These are phyloP conservation scores for Malassezia arunalokei DNA, from an alignment of 1,284 basidiomycete genomes.

Conservation along the genomic window DNA sequence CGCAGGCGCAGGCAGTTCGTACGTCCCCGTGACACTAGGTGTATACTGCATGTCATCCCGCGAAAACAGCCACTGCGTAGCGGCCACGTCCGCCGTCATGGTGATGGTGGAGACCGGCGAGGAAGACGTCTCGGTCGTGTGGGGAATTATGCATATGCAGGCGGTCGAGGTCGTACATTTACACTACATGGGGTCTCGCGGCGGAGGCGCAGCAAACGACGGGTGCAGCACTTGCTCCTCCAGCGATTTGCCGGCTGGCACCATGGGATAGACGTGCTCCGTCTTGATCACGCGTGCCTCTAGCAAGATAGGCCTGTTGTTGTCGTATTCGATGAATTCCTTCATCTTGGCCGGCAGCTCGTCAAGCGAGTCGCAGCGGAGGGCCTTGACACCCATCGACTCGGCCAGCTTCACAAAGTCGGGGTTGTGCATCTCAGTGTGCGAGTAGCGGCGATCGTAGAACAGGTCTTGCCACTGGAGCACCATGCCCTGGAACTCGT, in stretches of 20 bases:
- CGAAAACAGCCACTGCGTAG: slow-evolving; percentile 13
- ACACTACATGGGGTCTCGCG: background rate
- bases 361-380: slow-evolving; percentile 59
- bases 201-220: background rate
- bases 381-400: slow-evolving; percentile 80
- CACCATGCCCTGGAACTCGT: slow-evolving; percentile 65
- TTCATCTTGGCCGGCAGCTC: slow-evolving; percentile 91
- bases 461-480: slow-evolving; percentile 97
- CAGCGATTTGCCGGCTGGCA: slow-evolving; percentile 75
- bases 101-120: background rate
- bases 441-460: slow-evolving; percentile 85
- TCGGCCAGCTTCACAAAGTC: slow-evolving; percentile 79
- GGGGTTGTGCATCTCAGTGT: slow-evolving; percentile 86
- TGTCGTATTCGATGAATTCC: slow-evolving; percentile 92
- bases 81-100: background rate
- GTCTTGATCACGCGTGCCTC: slow-evolving; percentile 75
- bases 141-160: background rate
- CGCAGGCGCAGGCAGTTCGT: background rate
- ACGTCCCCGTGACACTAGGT: slow-evolving; percentile 9
- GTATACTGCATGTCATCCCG: slow-evolving; percentile 9
- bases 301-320: slow-evolving; percentile 70
- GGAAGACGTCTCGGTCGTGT: background rate
- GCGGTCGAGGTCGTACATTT: background rate
- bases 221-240: slow-evolving; percentile 56
- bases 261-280: slow-evolving; percentile 94